Evolutionary conservation across 2,329 filamentous ascomycete species (phyloP).

Genomic region (Microsporum audouinii): DNA sequence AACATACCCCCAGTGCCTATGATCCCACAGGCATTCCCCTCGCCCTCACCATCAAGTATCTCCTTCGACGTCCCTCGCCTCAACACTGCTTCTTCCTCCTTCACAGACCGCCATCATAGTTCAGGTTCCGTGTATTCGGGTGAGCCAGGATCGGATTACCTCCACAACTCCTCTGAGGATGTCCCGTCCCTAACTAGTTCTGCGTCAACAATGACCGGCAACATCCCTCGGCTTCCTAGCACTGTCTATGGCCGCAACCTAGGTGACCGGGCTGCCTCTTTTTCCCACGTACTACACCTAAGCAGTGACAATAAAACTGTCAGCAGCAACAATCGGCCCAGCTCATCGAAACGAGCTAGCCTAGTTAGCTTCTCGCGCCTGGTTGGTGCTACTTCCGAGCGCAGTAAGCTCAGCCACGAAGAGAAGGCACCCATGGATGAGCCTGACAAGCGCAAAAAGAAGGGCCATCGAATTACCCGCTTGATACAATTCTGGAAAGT

Average conservation of each 20-base stretch:
- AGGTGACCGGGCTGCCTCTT: constrained; percentile 35
- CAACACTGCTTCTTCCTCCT: constrained; percentile 30
- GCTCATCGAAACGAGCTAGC: constrained; percentile 36
- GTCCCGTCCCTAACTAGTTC: constrained; percentile 41
- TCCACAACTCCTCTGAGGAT: constrained; percentile 37
- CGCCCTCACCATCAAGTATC: constrained; percentile 32
- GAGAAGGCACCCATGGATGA: constrained; percentile 33
- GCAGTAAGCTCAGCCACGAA: constrained; percentile 35
- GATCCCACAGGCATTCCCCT: constrained; percentile 35
- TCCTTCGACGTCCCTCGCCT: constrained; percentile 35
- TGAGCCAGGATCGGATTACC: constrained; percentile 29
- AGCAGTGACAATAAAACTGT: constrained; percentile 29
- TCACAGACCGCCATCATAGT: constrained; percentile 32
- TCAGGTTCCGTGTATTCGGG: constrained; percentile 20
- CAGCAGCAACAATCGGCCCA: constrained; percentile 29
- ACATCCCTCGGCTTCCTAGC: constrained; percentile 33
- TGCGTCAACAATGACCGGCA: constrained; percentile 37
- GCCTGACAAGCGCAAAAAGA: constrained; percentile 34
- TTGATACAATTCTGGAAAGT: constrained; percentile 41
- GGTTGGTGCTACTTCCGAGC: constrained; percentile 34
- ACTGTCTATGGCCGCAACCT: constrained; percentile 29
- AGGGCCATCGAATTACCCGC: constrained; percentile 36
- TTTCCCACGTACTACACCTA: constrained; percentile 30
- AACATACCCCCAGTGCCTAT: constrained; percentile 26
- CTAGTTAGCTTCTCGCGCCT: constrained; percentile 40